Conservation (phyloP, 768 basidiomycete species). For the Tylopilus balloui region DNA sequence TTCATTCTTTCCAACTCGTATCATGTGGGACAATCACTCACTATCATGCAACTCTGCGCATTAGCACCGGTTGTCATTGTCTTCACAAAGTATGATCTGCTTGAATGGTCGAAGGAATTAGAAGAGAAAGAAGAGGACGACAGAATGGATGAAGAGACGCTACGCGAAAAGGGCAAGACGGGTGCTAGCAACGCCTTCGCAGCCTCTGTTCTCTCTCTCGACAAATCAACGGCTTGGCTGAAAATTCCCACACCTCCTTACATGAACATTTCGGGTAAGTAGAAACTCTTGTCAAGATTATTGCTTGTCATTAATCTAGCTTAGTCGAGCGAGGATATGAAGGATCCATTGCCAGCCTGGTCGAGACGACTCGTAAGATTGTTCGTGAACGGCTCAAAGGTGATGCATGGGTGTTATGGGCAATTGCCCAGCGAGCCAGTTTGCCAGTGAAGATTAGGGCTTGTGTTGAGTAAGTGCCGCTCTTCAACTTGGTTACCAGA, state of each 20-base stretch:
- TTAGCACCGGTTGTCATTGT: conserved; percentile 5
- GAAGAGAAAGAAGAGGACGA: neutral
- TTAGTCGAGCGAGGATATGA: neutral
- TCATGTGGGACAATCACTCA: too few relatives aligned
- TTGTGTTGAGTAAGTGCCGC: conserved; percentile 2
- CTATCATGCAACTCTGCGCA: too few relatives aligned
- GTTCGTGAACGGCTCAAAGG: conserved; percentile 3
- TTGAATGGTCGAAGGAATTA: neutral
- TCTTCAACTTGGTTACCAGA: neutral
- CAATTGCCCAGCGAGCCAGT: conserved; percentile 4
- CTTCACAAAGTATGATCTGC: conserved; percentile 8
- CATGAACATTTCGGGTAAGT: neutral
- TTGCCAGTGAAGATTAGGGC: conserved; percentile 5
- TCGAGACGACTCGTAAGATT: neutral
- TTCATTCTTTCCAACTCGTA: neutral
- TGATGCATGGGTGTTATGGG: conserved; percentile 9
- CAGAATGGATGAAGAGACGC: neutral
- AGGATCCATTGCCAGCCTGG: neutral
- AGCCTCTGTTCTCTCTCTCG: neutral
- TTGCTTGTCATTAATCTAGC: neutral
- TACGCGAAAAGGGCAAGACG: neutral
- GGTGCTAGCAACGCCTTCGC: neutral
- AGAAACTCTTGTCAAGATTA: too few relatives aligned
- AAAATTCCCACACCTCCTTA: neutral
- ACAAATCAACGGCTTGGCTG: neutral